phyloP scores from a whole-genome alignment of 768 basidiomycete species.

The Suillus tomentosus region DNA sequence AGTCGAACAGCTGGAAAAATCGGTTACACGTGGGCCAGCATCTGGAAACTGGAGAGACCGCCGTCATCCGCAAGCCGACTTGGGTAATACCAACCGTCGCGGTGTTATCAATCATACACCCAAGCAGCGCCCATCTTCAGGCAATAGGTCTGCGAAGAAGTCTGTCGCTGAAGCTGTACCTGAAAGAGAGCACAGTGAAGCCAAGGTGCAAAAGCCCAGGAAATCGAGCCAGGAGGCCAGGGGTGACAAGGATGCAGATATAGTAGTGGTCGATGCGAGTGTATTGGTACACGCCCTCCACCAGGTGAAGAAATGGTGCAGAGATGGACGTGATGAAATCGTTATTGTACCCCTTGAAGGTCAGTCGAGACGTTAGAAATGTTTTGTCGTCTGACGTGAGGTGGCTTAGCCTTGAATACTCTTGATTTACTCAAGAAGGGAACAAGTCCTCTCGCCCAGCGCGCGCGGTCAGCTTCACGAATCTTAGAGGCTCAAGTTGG shows the following conservation, averaged over 20 bases:
- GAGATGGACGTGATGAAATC: conserved; percentile 73
- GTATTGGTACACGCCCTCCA: conserved; percentile 77
- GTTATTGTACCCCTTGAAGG: conserved; percentile 89
- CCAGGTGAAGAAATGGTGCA: conserved; percentile 82
- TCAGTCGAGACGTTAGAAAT: conserved; percentile 34
- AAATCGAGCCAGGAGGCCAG: conserved; percentile 30
- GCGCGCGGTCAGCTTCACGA: conserved; percentile 85
- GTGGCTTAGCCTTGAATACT: conserved; percentile 74
- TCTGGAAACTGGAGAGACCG: conserved; percentile 66
- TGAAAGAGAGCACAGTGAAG: conserved; percentile 26
- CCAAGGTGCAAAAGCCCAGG: conserved; percentile 20
- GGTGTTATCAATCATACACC: conserved; percentile 16
- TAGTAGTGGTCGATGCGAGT: conserved; percentile 80
- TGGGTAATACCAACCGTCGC: conserved; percentile 21
- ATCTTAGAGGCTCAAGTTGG: conserved; percentile 89
- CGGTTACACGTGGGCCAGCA: conserved; percentile 54
- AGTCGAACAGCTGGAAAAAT: conserved; percentile 84
- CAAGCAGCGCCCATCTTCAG: conserved; percentile 27
- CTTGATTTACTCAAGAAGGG: conserved; percentile 94
- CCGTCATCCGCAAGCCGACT: conserved; percentile 32
- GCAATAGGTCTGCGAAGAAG: conserved; percentile 26
- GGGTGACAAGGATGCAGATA: conserved; percentile 63
- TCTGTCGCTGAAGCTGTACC: conserved; percentile 18
- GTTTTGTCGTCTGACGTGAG: conserved; percentile 14
- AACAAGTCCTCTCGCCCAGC: conserved; percentile 71